Evolutionary conservation across 1,284 basidiomycete genomes (phyloP), one percentile per base, ranked within the genome.

Genomic region (Microbotryum saponariae): DNA sequence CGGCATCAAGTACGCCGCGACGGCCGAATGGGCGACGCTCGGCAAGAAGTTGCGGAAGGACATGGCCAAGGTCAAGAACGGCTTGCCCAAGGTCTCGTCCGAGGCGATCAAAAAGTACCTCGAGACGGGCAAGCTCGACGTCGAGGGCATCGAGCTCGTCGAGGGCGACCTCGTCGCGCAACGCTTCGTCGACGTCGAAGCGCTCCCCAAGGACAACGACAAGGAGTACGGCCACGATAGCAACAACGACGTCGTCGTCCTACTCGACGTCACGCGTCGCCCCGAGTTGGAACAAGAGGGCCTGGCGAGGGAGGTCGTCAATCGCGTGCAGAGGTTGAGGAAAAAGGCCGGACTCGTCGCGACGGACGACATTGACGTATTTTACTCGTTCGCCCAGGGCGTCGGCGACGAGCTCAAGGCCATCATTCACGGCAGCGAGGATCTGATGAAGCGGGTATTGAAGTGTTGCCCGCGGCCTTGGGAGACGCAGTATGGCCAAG

Each of bases 331-430:
- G 80, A 91, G 92, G 74, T 79, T 97, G 69, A 82, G 96, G 69
- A 99, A 99, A 79, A 91, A 92, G 76, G 92, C 91, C 2, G 91
- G 92, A 2, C 79, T 98, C 68, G 90, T 92, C 75, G 87, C 92
- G 29, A 93, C 91, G 14, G 96, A 99, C 75, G 91, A 96, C 73
- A 85, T 97, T 50, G 83, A 91, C 61, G 84, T 97, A 49, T 94
- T 86, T 78, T 94, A 94, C 79, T 78, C 77, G 63, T 90, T 96
- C 74, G 55, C 56, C 16, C 54, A 60, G 25, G 61, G 63, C n/a
- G 37, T 65, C 29, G 63, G 63, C 20, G 53, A 49, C 33, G 86
- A 88, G 72, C 75, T 97, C 64, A 77, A 85, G 29, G 77, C 79
- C n/a, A 89, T 90, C 49, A 83, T 97, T 69, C 75, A 77, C 60